Evolutionary conservation across 345 rosid genomes (phyloP).

Genomic region (Geranium brycei): DNA sequence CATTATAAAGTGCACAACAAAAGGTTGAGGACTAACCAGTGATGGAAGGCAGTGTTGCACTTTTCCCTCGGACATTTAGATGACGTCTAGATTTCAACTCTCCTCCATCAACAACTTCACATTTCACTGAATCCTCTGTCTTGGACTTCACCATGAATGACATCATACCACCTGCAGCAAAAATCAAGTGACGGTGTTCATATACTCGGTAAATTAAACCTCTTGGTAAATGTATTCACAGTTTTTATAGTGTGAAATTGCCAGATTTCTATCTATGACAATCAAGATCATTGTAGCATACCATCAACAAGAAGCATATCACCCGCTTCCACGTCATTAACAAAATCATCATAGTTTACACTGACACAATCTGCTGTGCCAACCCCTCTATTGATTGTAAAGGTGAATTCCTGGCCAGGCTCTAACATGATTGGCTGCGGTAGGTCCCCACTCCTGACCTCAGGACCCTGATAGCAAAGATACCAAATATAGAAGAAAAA

Average conservation of each 20-base stretch:
- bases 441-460: conserved; percentile 97
- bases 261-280: too few species aligned
- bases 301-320: conserved; percentile 99
- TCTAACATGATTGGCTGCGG: conserved; percentile 67
- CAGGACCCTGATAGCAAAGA: conserved; percentile 61
- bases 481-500: not conserved
- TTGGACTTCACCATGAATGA: conserved; percentile 76
- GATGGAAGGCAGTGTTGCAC: conserved; percentile 93
- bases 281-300: conserved; percentile 17
- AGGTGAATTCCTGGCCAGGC: conserved; percentile 85
- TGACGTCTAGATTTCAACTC: conserved; percentile 98
- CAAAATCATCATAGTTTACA: conserved; percentile 95
- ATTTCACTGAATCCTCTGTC: conserved; percentile 86
- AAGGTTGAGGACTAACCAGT: conserved; percentile 37
- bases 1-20: not conserved
- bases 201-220: too few species aligned
- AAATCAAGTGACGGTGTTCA: conserved; percentile 11
- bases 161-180: conserved; percentile 89
- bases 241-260: too few species aligned
- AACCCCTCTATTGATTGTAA: conserved; percentile 81
- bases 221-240: too few species aligned
- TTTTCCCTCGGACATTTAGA: conserved; percentile 91
- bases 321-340: conserved; percentile 79
- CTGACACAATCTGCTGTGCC: conserved; percentile 79
- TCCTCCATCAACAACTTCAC: conserved; percentile 97